Percentiles rank a stretch among this genome's conserved stretches.
Conservation (phyloP, 306 rosid genomes). For the Phaseolus lunatus region DNA sequence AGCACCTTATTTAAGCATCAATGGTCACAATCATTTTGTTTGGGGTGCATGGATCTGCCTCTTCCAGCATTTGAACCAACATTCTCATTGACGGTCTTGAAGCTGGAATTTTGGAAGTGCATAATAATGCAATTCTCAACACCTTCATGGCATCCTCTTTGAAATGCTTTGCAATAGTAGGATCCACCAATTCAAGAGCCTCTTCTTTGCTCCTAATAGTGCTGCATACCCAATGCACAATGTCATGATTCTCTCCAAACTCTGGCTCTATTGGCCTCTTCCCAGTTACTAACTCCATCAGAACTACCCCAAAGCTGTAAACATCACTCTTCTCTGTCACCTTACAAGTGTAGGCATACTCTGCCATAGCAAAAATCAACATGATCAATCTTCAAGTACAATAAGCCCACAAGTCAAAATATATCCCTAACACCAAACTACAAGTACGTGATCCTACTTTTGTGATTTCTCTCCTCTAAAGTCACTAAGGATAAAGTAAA, state of each 20-base stretch:
- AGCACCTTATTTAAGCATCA: conserved; percentile 41
- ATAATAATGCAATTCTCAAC: conserved; percentile 66
- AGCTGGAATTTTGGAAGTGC: conserved; percentile 64
- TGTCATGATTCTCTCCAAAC: conserved; percentile 79
- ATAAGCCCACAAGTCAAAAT: not conserved
- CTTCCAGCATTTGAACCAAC: conserved; percentile 91
- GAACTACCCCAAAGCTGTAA: conserved; percentile 87
- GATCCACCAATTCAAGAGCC: conserved; percentile 62
- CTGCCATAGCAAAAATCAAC: conserved; percentile 52
- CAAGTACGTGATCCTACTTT: not conserved
- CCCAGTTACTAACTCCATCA: conserved; percentile 86
- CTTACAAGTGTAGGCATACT: conserved; percentile 81
- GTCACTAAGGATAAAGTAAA: not conserved
- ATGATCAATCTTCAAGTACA: conserved; percentile 38
- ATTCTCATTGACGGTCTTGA: conserved; percentile 90
- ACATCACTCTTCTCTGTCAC: conserved; percentile 93
- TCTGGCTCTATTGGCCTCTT: conserved; percentile 71
- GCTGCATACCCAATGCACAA: conserved; percentile 75
- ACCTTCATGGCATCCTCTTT: conserved; percentile 73
- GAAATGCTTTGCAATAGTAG: conserved; percentile 57
- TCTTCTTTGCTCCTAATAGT: conserved; percentile 52
- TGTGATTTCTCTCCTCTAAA: not conserved
- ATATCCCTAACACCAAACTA: conserved; percentile 1
- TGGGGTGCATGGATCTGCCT: conserved; percentile 66
- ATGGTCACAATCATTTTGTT: conserved; percentile 49